Conservation (phyloP, 2,329 filamentous ascomycete species). For the Aspergillus hiratsukae region DNA sequence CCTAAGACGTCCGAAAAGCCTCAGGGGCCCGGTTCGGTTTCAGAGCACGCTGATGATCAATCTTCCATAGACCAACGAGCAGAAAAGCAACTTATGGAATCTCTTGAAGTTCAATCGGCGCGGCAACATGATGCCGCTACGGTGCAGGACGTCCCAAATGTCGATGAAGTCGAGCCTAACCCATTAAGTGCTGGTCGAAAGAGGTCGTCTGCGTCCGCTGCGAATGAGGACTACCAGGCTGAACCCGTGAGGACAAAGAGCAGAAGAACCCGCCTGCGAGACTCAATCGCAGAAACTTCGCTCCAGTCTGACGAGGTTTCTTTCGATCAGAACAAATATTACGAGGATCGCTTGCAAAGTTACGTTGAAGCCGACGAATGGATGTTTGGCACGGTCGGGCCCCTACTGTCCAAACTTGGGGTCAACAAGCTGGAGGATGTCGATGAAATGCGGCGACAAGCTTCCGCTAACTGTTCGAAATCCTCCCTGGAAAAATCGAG, state of each 20-base stretch:
- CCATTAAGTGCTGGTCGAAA: conserved; percentile 49
- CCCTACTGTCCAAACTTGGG: conserved; percentile 49
- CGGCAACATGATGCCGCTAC: conserved; percentile 16
- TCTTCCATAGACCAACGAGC: conserved; percentile 32
- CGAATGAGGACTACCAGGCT: conserved; percentile 49
- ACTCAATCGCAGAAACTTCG: conserved; percentile 48
- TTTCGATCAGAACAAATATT: conserved; percentile 51
- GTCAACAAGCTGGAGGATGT: conserved; percentile 45
- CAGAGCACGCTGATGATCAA: conserved; percentile 28
- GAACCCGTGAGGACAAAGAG: conserved; percentile 57
- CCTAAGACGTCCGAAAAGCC: conserved; percentile 8
- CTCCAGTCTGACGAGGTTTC: conserved; percentile 44
- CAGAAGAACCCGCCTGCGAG: conserved; percentile 57
- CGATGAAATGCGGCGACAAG: conserved; percentile 32
- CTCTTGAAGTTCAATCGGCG: conserved; percentile 27
- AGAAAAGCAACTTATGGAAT: conserved; percentile 36
- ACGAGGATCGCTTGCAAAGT: conserved; percentile 51
- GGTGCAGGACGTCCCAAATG: conserved; percentile 20
- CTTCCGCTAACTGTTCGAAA: conserved; percentile 10
- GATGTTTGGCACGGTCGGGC: conserved; percentile 51
- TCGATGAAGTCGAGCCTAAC: conserved; percentile 30
- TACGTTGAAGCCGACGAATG: conserved; percentile 54
- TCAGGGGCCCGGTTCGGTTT: conserved; percentile 8
- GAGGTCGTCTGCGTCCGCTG: conserved; percentile 57
- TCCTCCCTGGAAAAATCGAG: conserved; percentile 14